Evolutionary conservation across 495 filamentous ascomycete species (phyloP), one percentile per base, ranked within the genome.

Genomic region (Schizothecium vesticola): DNA sequence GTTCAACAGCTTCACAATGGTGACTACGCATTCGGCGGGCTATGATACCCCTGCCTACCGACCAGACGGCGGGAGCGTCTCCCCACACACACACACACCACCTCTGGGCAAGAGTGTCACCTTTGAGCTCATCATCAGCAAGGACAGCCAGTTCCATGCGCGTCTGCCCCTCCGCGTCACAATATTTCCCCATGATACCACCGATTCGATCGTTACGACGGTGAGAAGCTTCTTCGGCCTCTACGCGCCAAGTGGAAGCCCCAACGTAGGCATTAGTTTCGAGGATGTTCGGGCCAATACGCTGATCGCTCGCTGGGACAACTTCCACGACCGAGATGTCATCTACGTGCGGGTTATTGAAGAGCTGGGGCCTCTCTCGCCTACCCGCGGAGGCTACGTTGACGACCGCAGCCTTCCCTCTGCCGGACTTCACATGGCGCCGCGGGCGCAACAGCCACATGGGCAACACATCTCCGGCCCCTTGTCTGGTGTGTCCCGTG

Each of bases 221-320:
- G 93, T 97, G 65, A 97, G 96, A 82, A 97, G 97, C 81, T 97
- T 97, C 82, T 97, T 95, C 77, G 95, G 93, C 55, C 86, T 98
- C 71, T 95, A 96, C 73, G 88, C 92, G 67, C 85, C 16, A 86
- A 68, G 74, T 80, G 61, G 68, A 79, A 68, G 85, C 87, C 70
- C 85, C 88, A 70, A 86, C 87, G 43, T 51, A 76, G 91, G 92
- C 67, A 86, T 98, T 75, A 91, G 90, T 80, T 97, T 99, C 71
- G 93, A 98, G 77, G 94, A 97, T 80, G 86, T 89, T 56, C 78
- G 91, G 70, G 92, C 91, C 58, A 92, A 88, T 71, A 96, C 89
- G 66, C 87, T 99, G 73, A 97, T 99, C 76, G 92, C 95, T 61
- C 88, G 91, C 68, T 96, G 97, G 77, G 94, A 97, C 77, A 99